These are phyloP conservation scores for Nigrospora sphaerica DNA, from an alignment of 2,329 filamentous ascomycete species.

Conservation along the genomic window DNA sequence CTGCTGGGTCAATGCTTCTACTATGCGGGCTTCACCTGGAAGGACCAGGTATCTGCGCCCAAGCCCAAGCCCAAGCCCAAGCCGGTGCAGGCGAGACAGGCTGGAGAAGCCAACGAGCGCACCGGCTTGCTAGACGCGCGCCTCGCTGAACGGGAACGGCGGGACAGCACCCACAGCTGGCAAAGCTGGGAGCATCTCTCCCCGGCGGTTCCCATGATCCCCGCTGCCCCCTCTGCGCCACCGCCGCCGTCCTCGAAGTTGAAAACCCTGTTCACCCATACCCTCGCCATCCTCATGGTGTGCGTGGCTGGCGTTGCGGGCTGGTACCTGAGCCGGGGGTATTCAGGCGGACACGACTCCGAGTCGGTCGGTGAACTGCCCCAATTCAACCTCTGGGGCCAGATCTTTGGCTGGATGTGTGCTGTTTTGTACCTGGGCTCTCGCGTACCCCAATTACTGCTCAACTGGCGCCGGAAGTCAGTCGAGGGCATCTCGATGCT, in stretches of 20 bases:
- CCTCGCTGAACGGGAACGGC: slow-evolving; percentile 34
- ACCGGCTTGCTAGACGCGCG: slow-evolving; percentile 43
- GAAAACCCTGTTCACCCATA: slow-evolving; percentile 65
- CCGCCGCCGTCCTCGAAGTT: slow-evolving; percentile 40
- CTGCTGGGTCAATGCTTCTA: slow-evolving; percentile 89
- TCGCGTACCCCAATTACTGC: slow-evolving; percentile 79
- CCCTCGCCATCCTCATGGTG: slow-evolving; percentile 70
- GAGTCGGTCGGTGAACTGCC: slow-evolving; percentile 39
- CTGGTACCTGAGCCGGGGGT: slow-evolving; percentile 66
- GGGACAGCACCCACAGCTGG: slow-evolving; percentile 52
- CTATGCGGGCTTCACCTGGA: slow-evolving; percentile 76
- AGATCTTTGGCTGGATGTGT: slow-evolving; percentile 91
- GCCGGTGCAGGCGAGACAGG: slow-evolving; percentile 13
- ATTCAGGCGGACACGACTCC: slow-evolving; percentile 26
- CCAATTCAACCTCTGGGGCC: slow-evolving; percentile 69
- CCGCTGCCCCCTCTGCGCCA: slow-evolving; percentile 33
- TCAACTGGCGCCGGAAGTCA: slow-evolving; percentile 88
- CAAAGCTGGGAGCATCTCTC: slow-evolving; percentile 50
- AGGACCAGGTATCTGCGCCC: slow-evolving; percentile 40
- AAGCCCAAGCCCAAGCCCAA: slow-evolving; percentile 30
- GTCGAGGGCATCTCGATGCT: slow-evolving; percentile 90
- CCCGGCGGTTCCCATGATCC: slow-evolving; percentile 72
- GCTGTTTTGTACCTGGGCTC: slow-evolving; percentile 84
- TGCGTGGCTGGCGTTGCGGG: slow-evolving; percentile 76
- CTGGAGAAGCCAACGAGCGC: slow-evolving; percentile 40